phyloP scores from a whole-genome alignment of 2,329 filamentous ascomycete genomes.

The Exutisphaerella laricina region DNA sequence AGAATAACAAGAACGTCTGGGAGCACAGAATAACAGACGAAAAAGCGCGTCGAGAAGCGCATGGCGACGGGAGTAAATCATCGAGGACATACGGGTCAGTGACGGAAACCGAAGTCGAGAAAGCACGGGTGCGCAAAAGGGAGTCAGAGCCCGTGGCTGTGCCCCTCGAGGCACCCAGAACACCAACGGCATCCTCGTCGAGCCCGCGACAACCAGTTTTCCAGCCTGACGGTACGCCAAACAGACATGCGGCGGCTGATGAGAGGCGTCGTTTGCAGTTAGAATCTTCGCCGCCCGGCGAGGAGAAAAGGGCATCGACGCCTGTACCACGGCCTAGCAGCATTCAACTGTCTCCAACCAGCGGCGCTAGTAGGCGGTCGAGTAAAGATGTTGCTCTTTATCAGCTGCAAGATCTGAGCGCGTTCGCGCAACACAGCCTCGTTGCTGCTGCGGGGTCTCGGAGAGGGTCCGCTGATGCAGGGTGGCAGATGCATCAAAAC shows the following conservation, averaged over 20 bases:
- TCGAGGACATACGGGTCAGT: slow-evolving; percentile 29
- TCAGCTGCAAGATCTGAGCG: slow-evolving; percentile 30
- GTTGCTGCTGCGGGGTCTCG: slow-evolving; percentile 26
- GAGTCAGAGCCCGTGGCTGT: slow-evolving; percentile 28
- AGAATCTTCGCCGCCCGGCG: slow-evolving; percentile 15
- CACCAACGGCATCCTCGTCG: slow-evolving; percentile 18
- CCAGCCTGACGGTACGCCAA: slow-evolving; percentile 10
- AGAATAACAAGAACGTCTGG: slow-evolving; percentile 70
- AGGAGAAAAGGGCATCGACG: slow-evolving; percentile 26
- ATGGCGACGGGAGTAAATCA: slow-evolving; percentile 18
- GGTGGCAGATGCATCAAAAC: slow-evolving; percentile 30
- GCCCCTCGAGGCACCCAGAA: slow-evolving; percentile 16
- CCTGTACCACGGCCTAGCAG: slow-evolving; percentile 19
- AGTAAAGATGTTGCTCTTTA: slow-evolving; percentile 36
- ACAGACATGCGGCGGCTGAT: slow-evolving; percentile 22
- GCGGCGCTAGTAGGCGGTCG: slow-evolving; percentile 28
- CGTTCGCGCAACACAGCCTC: slow-evolving; percentile 27
- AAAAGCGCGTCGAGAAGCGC: slow-evolving; percentile 43
- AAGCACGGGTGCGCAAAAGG: slow-evolving; percentile 26
- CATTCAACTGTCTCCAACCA: slow-evolving; percentile 23
- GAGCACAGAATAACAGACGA: slow-evolving; percentile 61
- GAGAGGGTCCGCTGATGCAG: slow-evolving; percentile 33
- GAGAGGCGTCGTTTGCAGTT: slow-evolving; percentile 24
- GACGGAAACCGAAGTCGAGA: slow-evolving; percentile 28
- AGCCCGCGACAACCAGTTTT: slow-evolving; percentile 17